These are phyloP conservation scores for Alternaria triticina DNA, from an alignment of 2,329 filamentous ascomycete species.

Conservation along the genomic window DNA sequence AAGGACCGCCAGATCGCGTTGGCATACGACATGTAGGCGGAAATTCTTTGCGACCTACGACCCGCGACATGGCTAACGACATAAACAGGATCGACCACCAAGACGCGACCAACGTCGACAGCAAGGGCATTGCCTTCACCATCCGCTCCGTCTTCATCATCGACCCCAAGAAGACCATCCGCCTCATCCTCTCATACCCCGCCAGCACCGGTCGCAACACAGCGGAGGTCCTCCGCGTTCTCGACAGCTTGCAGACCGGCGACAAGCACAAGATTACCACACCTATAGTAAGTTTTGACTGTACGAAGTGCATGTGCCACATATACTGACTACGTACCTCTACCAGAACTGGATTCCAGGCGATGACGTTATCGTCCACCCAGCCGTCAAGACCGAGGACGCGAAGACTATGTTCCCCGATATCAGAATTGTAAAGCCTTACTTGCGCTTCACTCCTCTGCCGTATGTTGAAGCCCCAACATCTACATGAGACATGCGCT, in stretches of 20 bases:
- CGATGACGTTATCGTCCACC: slow-evolving; percentile 68
- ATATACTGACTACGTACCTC: background rate
- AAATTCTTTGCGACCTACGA: background rate
- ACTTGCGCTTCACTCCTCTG: slow-evolving; percentile 65
- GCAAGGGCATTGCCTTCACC: slow-evolving; percentile 65
- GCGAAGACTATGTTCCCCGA: slow-evolving; percentile 66
- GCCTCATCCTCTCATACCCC: slow-evolving; percentile 67
- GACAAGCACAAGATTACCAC: slow-evolving; percentile 67
- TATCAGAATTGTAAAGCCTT: slow-evolving; percentile 68
- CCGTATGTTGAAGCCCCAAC: slow-evolving; percentile 33
- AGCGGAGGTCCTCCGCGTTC: slow-evolving; percentile 59
- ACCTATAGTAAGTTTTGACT: slow-evolving; percentile 52
- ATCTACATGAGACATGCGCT: background rate
- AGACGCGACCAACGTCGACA: slow-evolving; percentile 65
- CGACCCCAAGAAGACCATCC: slow-evolving; percentile 69
- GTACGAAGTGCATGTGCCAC: too few species aligned
- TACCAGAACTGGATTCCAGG: slow-evolving; percentile 57
- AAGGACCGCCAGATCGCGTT: slow-evolving; percentile 60
- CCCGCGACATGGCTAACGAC: slow-evolving; percentile 20
- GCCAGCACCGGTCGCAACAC: slow-evolving; percentile 66
- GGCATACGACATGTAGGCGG: slow-evolving; percentile 57
- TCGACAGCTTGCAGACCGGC: slow-evolving; percentile 61
- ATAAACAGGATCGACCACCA: slow-evolving; percentile 56
- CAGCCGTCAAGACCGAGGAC: slow-evolving; percentile 63
- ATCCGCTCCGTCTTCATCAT: slow-evolving; percentile 71